Evolutionary conservation across 164 flowering plant species (phyloP).

Genomic region (Hamamelis virginiana): DNA sequence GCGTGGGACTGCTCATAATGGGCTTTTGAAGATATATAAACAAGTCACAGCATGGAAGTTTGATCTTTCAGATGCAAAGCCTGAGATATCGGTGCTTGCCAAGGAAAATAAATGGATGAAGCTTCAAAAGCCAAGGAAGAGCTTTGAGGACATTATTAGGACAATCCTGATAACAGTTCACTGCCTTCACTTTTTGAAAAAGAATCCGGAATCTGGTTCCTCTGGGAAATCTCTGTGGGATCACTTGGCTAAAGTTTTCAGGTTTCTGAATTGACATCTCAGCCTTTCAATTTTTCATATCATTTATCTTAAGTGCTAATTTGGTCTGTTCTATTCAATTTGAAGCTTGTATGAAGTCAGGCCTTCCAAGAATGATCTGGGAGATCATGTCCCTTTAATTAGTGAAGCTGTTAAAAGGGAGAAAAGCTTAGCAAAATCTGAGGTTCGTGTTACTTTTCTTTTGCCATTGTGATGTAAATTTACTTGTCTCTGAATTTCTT

Average conservation of each 20-base stretch:
- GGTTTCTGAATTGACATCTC: conserved; percentile 20
- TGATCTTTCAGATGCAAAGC: conserved; percentile 44
- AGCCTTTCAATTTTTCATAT: not conserved
- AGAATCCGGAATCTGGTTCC: conserved; percentile 43
- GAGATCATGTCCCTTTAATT: conserved; percentile 37
- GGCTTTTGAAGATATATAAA: conserved; percentile 43
- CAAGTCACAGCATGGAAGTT: conserved; percentile 72
- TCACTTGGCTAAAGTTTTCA: conserved; percentile 48
- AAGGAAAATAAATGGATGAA: conserved; percentile 62
- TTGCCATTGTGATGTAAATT: not conserved
- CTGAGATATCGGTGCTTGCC: conserved; percentile 59
- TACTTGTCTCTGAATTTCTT: no score
- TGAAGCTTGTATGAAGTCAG: conserved; percentile 27
- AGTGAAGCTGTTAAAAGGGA: conserved; percentile 45
- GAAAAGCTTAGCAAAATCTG: conserved; percentile 31
- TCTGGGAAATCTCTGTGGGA: conserved; percentile 61
- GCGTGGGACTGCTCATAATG: conserved; percentile 29
- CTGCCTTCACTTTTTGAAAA: conserved; percentile 51
- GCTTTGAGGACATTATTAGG: conserved; percentile 53
- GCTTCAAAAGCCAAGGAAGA: conserved; percentile 68
- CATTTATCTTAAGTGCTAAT: not conserved
- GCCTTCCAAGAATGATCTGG: conserved; percentile 52
- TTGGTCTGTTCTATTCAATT: not conserved
- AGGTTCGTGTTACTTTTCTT: conserved; percentile 30
- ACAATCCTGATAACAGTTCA: conserved; percentile 54